A percentile compares a stretch with the other conserved stretches of the same genome.
These are phyloP conservation scores for Globisporangium emineosum DNA, from an alignment of 352 stramenopile species.

Conservation along the genomic window DNA sequence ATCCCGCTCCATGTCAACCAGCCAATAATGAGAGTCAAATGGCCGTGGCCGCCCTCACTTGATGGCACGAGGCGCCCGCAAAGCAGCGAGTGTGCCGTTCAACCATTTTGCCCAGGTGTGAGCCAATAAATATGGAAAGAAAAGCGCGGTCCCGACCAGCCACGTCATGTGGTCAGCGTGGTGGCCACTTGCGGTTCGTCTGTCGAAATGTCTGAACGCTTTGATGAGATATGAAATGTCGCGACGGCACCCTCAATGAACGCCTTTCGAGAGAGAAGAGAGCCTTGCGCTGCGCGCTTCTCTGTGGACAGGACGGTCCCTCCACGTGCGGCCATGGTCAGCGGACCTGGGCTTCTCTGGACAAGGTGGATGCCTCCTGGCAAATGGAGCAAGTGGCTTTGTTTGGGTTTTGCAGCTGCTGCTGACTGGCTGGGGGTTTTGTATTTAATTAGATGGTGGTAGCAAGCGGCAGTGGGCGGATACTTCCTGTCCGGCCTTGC, in stretches of 20 bases:
- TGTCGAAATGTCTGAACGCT: background rate
- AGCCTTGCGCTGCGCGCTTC: background rate
- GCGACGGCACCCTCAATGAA: background rate
- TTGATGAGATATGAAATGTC: background rate
- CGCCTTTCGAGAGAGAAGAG: background rate
- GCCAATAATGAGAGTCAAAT: no score
- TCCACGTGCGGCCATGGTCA: background rate
- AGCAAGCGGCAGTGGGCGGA: background rate
- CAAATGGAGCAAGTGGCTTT: background rate
- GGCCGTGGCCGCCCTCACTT: background rate
- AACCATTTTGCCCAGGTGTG: background rate
- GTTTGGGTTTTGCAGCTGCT: background rate
- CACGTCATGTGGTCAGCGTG: background rate
- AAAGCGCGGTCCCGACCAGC: background rate
- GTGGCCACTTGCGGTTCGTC: background rate
- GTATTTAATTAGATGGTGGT: background rate
- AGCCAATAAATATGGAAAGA: background rate
- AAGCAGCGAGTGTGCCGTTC: background rate
- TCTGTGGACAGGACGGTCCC: background rate
- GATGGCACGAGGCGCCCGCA: background rate
- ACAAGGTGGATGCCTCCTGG: no score
- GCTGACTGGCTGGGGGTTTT: background rate
- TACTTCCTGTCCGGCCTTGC: background rate
- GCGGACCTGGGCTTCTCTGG: background rate
- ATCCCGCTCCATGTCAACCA: no score